Conservation (phyloP, 2,329 filamentous ascomycete genomes). For the Endocalyx cinctus region DNA sequence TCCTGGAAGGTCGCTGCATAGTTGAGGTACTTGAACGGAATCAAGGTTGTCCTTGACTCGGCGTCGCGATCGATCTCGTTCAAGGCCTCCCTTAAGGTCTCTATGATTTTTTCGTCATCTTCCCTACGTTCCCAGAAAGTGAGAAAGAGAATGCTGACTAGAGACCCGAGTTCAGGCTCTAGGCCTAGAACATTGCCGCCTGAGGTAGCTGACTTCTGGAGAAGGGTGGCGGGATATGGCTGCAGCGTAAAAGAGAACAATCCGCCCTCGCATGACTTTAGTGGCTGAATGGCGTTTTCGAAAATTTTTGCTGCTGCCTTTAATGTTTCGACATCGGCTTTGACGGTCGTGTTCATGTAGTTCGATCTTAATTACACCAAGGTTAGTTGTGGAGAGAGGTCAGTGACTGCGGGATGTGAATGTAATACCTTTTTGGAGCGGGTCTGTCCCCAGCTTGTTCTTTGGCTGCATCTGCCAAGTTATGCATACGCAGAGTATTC, state of each 20-base stretch:
- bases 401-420: no score
- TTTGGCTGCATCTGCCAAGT: conserved; percentile 2
- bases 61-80: conserved; percentile 8
- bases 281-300: not conserved
- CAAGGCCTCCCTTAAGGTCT: not conserved
- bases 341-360: conserved; percentile 11
- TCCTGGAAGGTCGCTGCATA: conserved; percentile 14
- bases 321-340: conserved; percentile 6
- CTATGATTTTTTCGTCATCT: conserved; percentile 10
- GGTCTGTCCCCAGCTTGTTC: conserved; percentile 7
- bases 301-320: conserved; percentile 4
- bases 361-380: conserved; percentile 2
- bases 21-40: conserved; percentile 14
- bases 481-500: conserved; percentile 7
- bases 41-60: not conserved
- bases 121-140: conserved; percentile 6
- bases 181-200: conserved; percentile 12
- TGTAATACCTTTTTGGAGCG: not conserved
- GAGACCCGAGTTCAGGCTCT: not conserved
- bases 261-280: conserved; percentile 7
- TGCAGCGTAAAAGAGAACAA: conserved; percentile 11
- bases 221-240: conserved; percentile 7
- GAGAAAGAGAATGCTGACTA: conserved; percentile 8
- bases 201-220: conserved; percentile 1
- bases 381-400: no score